These are phyloP conservation scores for Debaryomyces castellii DNA, from an alignment of 805 yeast genomes.

Conservation along the genomic window DNA sequence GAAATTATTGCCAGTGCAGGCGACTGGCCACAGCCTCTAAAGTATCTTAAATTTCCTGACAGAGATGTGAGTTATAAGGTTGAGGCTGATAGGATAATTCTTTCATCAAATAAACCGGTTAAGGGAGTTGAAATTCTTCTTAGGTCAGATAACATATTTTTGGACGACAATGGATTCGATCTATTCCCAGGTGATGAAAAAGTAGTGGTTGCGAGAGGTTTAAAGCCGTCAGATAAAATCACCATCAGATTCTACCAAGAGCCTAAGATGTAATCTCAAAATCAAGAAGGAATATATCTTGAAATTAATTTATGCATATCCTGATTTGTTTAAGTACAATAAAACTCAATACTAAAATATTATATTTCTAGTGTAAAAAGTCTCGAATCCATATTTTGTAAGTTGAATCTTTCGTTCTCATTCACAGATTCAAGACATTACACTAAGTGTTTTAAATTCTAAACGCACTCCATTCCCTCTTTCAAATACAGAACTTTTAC, in stretches of 20 bases:
- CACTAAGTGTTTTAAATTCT: no score
- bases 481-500: no score
- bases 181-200: slow-evolving; percentile 37
- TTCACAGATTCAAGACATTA: no score
- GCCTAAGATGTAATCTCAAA: no score
- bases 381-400: no score
- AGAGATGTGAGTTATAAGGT: slow-evolving; percentile 20
- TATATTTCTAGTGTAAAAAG: no score
- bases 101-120: slow-evolving; percentile 35
- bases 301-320: no score
- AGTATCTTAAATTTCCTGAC: slow-evolving; percentile 33
- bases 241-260: slow-evolving; percentile 18
- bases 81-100: slow-evolving; percentile 20
- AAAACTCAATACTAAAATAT: no score
- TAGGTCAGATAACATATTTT: slow-evolving; percentile 21
- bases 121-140: slow-evolving; percentile 43
- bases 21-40: slow-evolving; percentile 55
- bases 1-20: slow-evolving; percentile 28
- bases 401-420: no score
- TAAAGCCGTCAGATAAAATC: slow-evolving; percentile 14
- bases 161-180: slow-evolving; percentile 50
- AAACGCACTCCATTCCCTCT: no score
- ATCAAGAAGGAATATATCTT: no score
- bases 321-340: no score
- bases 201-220: slow-evolving; percentile 13